These are phyloP conservation scores for Penicillium crystallinum DNA, from an alignment of 495 filamentous ascomycete genomes.

Conservation along the genomic window DNA sequence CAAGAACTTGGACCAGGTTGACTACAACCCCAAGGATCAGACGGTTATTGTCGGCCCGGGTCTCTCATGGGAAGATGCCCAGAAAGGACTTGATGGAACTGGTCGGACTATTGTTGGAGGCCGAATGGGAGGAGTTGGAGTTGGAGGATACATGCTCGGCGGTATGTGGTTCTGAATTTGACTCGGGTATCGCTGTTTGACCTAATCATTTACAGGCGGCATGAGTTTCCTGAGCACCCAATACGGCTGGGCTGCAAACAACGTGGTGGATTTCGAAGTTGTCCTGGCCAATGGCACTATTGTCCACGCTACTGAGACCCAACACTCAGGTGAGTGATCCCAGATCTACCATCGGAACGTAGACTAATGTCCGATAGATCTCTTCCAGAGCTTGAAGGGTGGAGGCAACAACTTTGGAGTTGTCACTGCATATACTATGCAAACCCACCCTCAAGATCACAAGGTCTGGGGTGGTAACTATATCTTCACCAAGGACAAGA, in stretches of 20 bases:
- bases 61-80: conserved; percentile 36
- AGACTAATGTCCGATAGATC: conserved; percentile 30
- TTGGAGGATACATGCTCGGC: conserved; percentile 43
- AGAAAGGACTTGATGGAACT: conserved; percentile 29
- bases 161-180: conserved; percentile 17
- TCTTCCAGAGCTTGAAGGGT: conserved; percentile 53
- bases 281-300: conserved; percentile 52
- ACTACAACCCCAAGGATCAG: conserved; percentile 30
- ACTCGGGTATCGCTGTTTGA: neutral
- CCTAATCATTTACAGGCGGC: conserved; percentile 26
- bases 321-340: conserved; percentile 29
- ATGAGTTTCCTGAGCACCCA: conserved; percentile 50
- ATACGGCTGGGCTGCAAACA: conserved; percentile 54
- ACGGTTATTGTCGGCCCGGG: conserved; percentile 40
- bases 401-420: conserved; percentile 58
- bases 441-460: conserved; percentile 37
- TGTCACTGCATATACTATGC: conserved; percentile 50
- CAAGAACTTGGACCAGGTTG: conserved; percentile 32
- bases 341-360: conserved; percentile 7
- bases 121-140: conserved; percentile 33
- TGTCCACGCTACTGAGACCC: conserved; percentile 38
- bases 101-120: conserved; percentile 36
- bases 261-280: conserved; percentile 49
- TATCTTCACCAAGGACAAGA: conserved; percentile 40
- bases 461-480: conserved; percentile 52